Percentiles rank a stretch among this genome's conserved stretches.
Conservation (phyloP, 257 asterid genomes). For the Jasminum sambac region DNA sequence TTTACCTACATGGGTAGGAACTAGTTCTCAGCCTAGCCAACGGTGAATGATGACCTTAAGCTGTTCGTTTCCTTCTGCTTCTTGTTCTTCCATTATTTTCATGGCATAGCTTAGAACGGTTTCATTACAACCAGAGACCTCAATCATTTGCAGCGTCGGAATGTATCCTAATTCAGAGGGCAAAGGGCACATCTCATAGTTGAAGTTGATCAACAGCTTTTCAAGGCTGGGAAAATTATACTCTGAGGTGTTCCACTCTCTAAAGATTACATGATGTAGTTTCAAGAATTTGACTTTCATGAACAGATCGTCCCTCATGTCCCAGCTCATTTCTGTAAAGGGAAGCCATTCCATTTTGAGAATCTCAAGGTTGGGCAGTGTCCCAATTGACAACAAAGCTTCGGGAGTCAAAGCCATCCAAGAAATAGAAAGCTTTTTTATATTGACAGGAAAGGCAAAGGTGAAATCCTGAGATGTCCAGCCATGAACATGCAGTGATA, state of each 20-base stretch:
- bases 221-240: conserved; percentile 26
- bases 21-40: too few species aligned
- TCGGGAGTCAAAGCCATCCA: background rate
- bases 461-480: too few species aligned
- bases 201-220: conserved; percentile 1
- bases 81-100: conserved; percentile 14
- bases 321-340: conserved; percentile 15
- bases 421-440: background rate
- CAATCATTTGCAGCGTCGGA: conserved; percentile 17
- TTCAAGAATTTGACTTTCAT: conserved; percentile 13
- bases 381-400: conserved; percentile 1
- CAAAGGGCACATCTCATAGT: background rate
- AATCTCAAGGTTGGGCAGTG: conserved; percentile 11
- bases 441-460: background rate
- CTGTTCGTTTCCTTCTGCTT: conserved; percentile 9
- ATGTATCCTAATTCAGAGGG: conserved; percentile 16
- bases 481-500: background rate
- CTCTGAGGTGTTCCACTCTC: conserved; percentile 11
- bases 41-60: background rate
- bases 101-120: conserved; percentile 5
- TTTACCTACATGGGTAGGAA: too few species aligned
- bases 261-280: background rate
- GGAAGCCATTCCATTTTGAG: background rate
- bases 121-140: background rate
- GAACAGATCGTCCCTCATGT: conserved; percentile 12